phyloP scores from a whole-genome alignment of 306 rosid genomes.

The Aeschynomene evenia region DNA sequence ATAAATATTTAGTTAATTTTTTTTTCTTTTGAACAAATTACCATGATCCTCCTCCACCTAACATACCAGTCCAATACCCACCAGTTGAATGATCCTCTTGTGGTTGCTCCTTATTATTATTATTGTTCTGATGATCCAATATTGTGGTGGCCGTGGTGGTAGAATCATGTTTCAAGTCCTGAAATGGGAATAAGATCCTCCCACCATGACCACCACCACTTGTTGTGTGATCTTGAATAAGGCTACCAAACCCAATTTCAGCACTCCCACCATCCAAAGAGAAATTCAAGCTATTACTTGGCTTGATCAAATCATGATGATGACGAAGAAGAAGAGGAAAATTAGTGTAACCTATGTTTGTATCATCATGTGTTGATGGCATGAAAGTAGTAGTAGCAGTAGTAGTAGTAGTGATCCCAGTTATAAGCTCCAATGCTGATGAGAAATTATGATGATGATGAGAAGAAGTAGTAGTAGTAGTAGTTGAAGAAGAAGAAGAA shows the following conservation, averaged over 20 bases:
- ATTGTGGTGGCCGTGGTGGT: constrained; percentile 5
- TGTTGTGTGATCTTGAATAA: constrained; percentile 30
- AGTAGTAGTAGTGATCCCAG: constrained; percentile 51
- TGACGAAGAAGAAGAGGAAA: no score
- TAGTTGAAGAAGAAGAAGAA: constrained; percentile 15
- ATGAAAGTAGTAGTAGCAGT: no score
- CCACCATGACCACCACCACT: background rate
- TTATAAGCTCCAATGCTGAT: constrained; percentile 74
- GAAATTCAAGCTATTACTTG: constrained; percentile 57
- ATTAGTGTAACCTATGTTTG: constrained; percentile 35
- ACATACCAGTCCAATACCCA: constrained; percentile 82
- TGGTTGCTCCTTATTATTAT: constrained; percentile 45
- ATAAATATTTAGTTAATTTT: background rate
- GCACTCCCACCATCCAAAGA: constrained; percentile 60
- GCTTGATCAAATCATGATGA: constrained; percentile 72
- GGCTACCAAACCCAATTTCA: constrained; percentile 36
- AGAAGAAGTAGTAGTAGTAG: background rate
- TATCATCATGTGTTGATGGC: constrained; percentile 38
- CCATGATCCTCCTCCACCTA: constrained; percentile 87
- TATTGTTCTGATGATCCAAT: constrained; percentile 38
- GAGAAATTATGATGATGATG: no score
- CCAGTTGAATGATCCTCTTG: constrained; percentile 57
- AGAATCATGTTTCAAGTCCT: constrained; percentile 57
- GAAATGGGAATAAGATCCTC: constrained; percentile 62
- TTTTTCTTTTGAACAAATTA: constrained; percentile 38